phyloP scores from a whole-genome alignment of 371 early-diverging fungal species.

The Mortierella polycephala region DNA sequence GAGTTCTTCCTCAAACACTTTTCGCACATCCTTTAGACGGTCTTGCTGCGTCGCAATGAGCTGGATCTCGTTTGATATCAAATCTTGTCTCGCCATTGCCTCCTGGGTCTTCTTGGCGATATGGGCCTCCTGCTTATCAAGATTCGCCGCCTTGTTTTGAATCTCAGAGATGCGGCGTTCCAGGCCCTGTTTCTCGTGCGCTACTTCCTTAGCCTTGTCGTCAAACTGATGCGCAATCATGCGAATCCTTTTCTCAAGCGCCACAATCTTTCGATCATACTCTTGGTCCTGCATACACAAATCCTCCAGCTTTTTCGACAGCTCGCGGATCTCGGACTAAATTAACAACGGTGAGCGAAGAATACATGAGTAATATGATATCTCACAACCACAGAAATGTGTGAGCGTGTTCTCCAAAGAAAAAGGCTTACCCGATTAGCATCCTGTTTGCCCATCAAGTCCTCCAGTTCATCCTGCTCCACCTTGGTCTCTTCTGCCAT shows the following conservation, averaged over 20 bases:
- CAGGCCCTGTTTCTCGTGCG: constrained; percentile 20
- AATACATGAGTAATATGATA: background rate
- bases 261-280: constrained; percentile 9
- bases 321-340: constrained; percentile 39
- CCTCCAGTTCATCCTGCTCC: constrained; percentile 39
- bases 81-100: constrained; percentile 2
- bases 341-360: background rate
- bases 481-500: constrained; percentile 43
- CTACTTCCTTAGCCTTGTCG: constrained; percentile 24
- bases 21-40: constrained; percentile 22
- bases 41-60: constrained; percentile 19
- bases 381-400: background rate
- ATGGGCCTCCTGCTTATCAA: constrained; percentile 28
- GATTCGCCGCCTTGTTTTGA: constrained; percentile 3
- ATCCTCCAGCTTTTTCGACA: constrained; percentile 21
- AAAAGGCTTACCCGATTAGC: constrained; percentile 19
- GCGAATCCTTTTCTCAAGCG: constrained; percentile 25
- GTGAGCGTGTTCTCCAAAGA: background rate
- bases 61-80: constrained; percentile 25
- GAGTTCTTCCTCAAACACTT: constrained; percentile 26
- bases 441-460: constrained; percentile 22
- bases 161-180: constrained; percentile 24
- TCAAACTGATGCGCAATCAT: constrained; percentile 34
- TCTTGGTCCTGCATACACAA: constrained; percentile 26
- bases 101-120: constrained; percentile 10